Evolutionary conservation across 257 asterid genomes (phyloP).

Genomic region (Leonotis leonurus): DNA sequence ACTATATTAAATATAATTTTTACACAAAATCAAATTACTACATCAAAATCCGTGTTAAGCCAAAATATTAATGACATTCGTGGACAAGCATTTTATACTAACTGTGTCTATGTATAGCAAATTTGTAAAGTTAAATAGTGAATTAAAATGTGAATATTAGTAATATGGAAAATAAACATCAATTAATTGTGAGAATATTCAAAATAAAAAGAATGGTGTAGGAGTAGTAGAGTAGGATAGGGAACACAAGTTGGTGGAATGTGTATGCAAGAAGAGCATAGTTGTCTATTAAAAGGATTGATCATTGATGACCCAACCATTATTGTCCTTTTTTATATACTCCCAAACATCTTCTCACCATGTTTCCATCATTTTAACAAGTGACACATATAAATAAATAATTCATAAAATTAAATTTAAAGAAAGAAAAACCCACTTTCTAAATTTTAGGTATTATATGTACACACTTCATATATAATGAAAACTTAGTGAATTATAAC

Average conservation of each 20-base stretch:
- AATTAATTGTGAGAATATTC: background rate
- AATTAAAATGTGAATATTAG: background rate
- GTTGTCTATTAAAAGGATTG: constrained; percentile 9
- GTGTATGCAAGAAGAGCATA: constrained; percentile 15
- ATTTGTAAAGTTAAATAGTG: background rate
- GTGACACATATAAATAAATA: background rate
- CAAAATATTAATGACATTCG: too few relatives aligned
- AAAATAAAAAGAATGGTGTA: background rate
- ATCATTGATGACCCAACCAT: constrained; percentile 10
- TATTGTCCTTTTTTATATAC: constrained; percentile 1
- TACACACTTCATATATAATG: too few relatives aligned
- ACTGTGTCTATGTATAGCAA: too few relatives aligned
- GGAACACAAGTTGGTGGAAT: constrained; percentile 32
- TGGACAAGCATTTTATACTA: too few relatives aligned
- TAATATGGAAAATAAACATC: background rate
- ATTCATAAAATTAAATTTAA: background rate
- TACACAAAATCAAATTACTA: too few relatives aligned
- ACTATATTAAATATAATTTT: too few relatives aligned
- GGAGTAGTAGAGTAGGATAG: constrained; percentile 13
- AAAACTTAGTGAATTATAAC: too few relatives aligned
- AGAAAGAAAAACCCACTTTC: too few relatives aligned
- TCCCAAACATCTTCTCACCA: constrained; percentile 13
- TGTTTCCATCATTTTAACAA: background rate
- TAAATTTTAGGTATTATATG: too few relatives aligned
- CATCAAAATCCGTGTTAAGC: too few relatives aligned